Evolutionary conservation across 129 eudicot species (phyloP).

Genomic region (Saussurea involucrata): DNA sequence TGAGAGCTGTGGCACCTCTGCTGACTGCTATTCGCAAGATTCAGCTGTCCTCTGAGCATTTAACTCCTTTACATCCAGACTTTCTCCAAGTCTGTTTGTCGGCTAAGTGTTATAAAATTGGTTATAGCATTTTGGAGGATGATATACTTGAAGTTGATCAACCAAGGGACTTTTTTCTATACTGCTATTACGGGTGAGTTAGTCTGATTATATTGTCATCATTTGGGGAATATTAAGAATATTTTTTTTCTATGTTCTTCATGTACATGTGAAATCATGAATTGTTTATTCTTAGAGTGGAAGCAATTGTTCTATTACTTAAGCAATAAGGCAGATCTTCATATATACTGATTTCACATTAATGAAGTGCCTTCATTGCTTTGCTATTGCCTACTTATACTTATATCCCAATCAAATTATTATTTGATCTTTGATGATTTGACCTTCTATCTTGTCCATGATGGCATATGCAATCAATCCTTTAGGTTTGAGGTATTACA

Average conservation of each 20-base stretch:
- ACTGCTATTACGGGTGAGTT: slow-evolving; percentile 95
- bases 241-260: background rate
- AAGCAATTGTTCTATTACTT: background rate
- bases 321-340: background rate
- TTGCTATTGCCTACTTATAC: background rate
- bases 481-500: background rate
- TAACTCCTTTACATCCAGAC: slow-evolving; percentile 81
- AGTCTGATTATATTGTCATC: background rate
- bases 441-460: background rate
- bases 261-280: slow-evolving; percentile 2
- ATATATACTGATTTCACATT: background rate
- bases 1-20: slow-evolving; percentile 84
- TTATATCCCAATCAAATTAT: background rate
- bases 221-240: background rate
- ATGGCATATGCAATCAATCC: background rate
- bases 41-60: slow-evolving; percentile 63
- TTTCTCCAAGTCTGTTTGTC: slow-evolving; percentile 79
- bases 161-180: slow-evolving; percentile 83
- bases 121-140: slow-evolving; percentile 68
- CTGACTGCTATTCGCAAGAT: slow-evolving; percentile 69
- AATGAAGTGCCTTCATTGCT: background rate
- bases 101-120: slow-evolving; percentile 78
- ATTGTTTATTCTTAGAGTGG: background rate
- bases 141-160: slow-evolving; percentile 86
- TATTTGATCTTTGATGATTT: background rate